Conservation (phyloP, 306 rosid genomes). For the Lathyrus sativus region DNA sequence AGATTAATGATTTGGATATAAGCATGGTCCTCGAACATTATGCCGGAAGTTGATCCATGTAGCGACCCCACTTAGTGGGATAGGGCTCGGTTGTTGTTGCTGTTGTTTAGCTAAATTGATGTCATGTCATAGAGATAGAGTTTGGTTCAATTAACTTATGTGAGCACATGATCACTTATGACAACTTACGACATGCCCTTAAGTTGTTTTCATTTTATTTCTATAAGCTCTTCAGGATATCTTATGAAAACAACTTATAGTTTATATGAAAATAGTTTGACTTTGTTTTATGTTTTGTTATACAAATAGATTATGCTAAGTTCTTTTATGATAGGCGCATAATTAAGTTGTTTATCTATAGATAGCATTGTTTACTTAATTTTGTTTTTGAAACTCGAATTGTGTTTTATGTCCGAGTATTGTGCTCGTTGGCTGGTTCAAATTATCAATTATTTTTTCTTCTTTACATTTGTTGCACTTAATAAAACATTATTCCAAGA, state of each 20-base stretch:
- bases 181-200: no score
- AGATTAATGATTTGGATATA: no score
- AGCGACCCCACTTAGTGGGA: no score
- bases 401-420: background rate
- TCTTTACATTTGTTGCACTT: background rate
- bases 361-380: background rate
- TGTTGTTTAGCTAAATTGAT: background rate
- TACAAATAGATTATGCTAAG: background rate
- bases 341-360: background rate
- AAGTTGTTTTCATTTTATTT: background rate
- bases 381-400: background rate
- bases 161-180: background rate
- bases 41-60: no score
- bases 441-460: background rate
- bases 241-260: background rate
- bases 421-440: conserved; percentile 7
- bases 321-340: background rate
- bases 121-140: background rate
- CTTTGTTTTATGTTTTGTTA: background rate
- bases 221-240: background rate
- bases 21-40: no score
- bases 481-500: background rate
- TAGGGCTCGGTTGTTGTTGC: no score
- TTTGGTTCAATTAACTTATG: background rate
- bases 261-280: background rate